Evolutionary conservation across 768 basidiomycete species (phyloP).

Genomic region (Brasilioporus rufonigricans): DNA sequence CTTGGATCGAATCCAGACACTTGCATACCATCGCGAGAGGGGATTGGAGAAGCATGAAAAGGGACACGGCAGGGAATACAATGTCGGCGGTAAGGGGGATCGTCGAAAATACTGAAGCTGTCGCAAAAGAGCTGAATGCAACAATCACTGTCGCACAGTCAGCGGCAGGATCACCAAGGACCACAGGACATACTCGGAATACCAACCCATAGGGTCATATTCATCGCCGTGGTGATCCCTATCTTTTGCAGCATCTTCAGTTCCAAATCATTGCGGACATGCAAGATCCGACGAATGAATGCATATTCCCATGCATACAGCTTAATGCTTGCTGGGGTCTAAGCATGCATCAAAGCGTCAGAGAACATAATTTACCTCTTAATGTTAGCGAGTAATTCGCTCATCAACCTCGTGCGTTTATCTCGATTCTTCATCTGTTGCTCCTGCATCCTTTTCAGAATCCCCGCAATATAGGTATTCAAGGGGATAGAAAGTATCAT

Average conservation of each 20-base stretch:
- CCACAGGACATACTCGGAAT: conserved; percentile 46
- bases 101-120: conserved; percentile 58
- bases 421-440: conserved; percentile 94
- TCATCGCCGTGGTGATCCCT: conserved; percentile 69
- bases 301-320: conserved; percentile 95
- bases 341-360: not conserved
- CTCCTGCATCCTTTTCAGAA: conserved; percentile 75
- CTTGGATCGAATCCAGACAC: not conserved
- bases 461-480: conserved; percentile 68
- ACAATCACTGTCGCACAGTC: conserved; percentile 50
- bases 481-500: conserved; percentile 83
- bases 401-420: conserved; percentile 82
- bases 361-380: conserved; percentile 51
- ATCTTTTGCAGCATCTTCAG: conserved; percentile 81
- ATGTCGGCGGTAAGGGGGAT: conserved; percentile 82
- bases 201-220: conserved; percentile 62
- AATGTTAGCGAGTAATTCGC: conserved; percentile 89
- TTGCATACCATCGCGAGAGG: conserved; percentile 73
- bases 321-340: conserved; percentile 61
- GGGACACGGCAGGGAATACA: conserved; percentile 93
- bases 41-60: conserved; percentile 86
- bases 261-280: conserved; percentile 80
- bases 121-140: conserved; percentile 80
- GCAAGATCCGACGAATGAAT: conserved; percentile 75
- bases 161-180: not conserved